Percentiles rank a stretch among this genome's conserved stretches.
phyloP scores from a whole-genome alignment of 768 basidiomycete species.

The Wakefieldia striispora region DNA sequence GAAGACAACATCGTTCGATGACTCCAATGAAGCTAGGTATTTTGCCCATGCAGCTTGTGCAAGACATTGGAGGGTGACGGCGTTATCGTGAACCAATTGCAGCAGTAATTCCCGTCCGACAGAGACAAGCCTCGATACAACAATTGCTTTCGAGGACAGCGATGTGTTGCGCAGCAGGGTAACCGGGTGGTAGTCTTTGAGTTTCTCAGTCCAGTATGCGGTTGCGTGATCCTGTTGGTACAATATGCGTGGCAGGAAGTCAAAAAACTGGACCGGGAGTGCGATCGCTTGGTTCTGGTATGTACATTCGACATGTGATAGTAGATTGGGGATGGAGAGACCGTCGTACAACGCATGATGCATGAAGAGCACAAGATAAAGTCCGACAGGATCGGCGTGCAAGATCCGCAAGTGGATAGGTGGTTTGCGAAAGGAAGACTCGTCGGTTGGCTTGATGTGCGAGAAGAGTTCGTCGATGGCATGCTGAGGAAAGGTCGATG shows the following conservation, averaged over 20 bases:
- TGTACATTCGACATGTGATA: conserved; percentile 30
- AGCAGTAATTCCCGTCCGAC: conserved; percentile 7
- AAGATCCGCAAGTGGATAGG: conserved; percentile 30
- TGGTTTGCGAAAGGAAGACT: conserved; percentile 28
- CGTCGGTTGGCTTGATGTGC: conserved; percentile 15
- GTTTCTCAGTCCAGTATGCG: conserved; percentile 36
- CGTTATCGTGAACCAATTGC: conserved; percentile 19
- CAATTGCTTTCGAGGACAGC: conserved; percentile 7
- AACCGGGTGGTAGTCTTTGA: conserved; percentile 23
- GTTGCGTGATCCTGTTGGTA: conserved; percentile 38
- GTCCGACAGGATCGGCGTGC: background rate
- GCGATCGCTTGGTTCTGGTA: conserved; percentile 26
- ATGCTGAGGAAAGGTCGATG: conserved; percentile 9
- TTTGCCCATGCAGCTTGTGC: conserved; percentile 34
- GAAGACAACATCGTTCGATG: conserved; percentile 40
- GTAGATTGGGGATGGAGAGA: conserved; percentile 37
- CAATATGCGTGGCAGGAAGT: conserved; percentile 37
- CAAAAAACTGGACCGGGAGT: conserved; percentile 34
- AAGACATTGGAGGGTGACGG: conserved; percentile 37
- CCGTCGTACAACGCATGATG: conserved; percentile 52
- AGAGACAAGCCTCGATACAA: conserved; percentile 12
- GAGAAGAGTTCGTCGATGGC: conserved; percentile 10
- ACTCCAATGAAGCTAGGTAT: conserved; percentile 19
- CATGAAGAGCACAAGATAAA: conserved; percentile 38
- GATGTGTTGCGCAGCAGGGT: conserved; percentile 16